Base-by-base conservation (phyloP, 495 filamentous ascomycete genomes). In the Penicillium antarcticum region DNA sequence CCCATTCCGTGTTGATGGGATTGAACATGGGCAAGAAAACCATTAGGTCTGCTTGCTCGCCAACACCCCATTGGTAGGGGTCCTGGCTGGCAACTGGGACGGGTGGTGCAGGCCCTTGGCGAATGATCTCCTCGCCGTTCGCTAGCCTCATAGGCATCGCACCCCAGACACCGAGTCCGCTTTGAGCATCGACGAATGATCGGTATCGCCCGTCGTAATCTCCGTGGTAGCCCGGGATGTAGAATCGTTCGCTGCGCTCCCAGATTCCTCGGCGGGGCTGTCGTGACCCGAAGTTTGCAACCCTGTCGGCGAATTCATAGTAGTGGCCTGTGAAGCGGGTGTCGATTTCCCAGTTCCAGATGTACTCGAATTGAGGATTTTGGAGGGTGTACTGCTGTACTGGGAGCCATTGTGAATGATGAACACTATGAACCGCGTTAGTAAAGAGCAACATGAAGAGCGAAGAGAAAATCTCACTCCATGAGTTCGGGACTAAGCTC, bases 291-390 rank as follows among this genome's bases (percentile, higher is more conserved):
- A 86, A 88, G 1, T 74, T 45, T 10, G 62, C 56, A 17, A 87
- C 51, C 43, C 77, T 78, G 52, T 81, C 77, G 17, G 88, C 67
- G 34, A 86, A 71, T 55, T 87, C 77, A 59, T 87, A 87, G 61
- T 84, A 73, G 48, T 88, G 80, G 4, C 85, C 84, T 0, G 78
- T 85, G 43, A 79, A 78, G 33, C 86, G 76, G 17, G 78, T 75
- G 61, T 89, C 84, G 53, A 84, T 74, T 55, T 87, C 84, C 81
- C 82, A 85, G 56, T 88, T 86, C 85, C 85, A 88, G 48, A 84
- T 72, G 55, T 72, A 85, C 40, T 85, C 83, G 48, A 84, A 88
- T 43, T 87, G n/a, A n/a, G n/a, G n/a, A n/a, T n/a, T n/a, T n/a
- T n/a, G n/a, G n/a, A n/a, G n/a, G n/a, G n/a, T n/a, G n/a, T n/a